Evolutionary conservation across 2,329 filamentous ascomycete species (phyloP).

Genomic region (Colletotrichum viniferum): DNA sequence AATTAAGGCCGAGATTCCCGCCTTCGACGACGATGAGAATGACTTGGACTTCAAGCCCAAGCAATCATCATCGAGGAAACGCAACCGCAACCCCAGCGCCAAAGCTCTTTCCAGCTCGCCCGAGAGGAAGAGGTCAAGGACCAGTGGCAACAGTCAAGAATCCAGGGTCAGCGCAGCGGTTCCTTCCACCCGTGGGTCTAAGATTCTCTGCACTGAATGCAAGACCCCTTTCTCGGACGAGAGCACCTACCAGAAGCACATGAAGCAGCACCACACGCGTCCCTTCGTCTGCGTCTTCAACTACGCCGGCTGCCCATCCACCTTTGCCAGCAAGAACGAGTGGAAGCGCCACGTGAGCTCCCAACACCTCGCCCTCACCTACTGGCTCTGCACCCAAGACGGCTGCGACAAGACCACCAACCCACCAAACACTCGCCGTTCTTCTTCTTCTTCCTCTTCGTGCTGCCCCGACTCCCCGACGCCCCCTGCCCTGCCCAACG

Average conservation of each 20-base stretch:
- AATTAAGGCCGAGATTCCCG: neutral
- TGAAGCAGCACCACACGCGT: constrained; percentile 58
- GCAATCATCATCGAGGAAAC: constrained; percentile 5
- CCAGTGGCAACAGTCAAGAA: neutral
- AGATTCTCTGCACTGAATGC: constrained; percentile 41
- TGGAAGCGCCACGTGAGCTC: constrained; percentile 90
- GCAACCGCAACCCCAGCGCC: neutral
- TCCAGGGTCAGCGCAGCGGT: neutral
- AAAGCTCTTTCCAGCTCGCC: neutral
- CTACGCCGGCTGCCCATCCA: constrained; percentile 74
- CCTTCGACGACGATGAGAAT: neutral
- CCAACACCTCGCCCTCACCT: constrained; percentile 77
- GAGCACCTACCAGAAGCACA: constrained; percentile 50
- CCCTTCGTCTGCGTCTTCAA: constrained; percentile 80
- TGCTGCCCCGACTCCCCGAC: neutral
- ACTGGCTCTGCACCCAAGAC: constrained; percentile 77
- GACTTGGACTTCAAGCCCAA: constrained; percentile 16
- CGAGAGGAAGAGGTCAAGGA: constrained; percentile 8
- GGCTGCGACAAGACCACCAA: constrained; percentile 45
- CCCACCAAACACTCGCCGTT: constrained; percentile 22
- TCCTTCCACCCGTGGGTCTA: neutral
- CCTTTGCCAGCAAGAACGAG: constrained; percentile 85
- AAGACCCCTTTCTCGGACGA: constrained; percentile 49
- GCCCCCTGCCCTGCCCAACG: constrained; percentile 50
- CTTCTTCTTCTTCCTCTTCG: neutral